Conservation (phyloP, 1,284 basidiomycete species). For the Marasmius tenuissimus region DNA sequence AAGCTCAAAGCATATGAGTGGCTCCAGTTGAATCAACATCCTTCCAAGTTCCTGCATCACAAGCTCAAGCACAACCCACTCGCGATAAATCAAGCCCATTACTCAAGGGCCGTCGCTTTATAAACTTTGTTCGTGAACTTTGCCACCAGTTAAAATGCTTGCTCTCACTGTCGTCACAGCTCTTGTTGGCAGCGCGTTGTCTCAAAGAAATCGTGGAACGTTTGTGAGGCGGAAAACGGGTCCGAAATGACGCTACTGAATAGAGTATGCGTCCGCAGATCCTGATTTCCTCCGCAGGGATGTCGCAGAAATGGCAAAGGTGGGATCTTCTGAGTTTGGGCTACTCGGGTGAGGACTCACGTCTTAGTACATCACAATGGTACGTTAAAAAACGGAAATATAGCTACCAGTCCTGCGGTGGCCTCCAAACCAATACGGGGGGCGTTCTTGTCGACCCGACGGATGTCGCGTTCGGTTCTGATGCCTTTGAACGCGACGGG, state of each 20-base stretch:
- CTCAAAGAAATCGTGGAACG: not conserved
- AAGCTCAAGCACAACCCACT: too few relatives aligned
- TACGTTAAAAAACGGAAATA: not conserved
- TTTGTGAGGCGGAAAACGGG: constrained; percentile 9
- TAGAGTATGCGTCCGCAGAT: constrained; percentile 14
- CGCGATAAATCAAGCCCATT: too few relatives aligned
- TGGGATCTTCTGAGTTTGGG: constrained; percentile 16
- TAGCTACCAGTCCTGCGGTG: constrained; percentile 11
- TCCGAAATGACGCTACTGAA: constrained; percentile 18
- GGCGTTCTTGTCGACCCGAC: constrained; percentile 17
- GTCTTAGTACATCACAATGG: not conserved
- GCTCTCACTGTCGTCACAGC: too few relatives aligned
- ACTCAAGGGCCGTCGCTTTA: too few relatives aligned
- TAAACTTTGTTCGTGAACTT: too few relatives aligned
- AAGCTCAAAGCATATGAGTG: too few relatives aligned
- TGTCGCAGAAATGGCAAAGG: constrained; percentile 14
- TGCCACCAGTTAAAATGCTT: too few relatives aligned
- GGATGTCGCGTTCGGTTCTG: constrained; percentile 17
- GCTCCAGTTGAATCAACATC: too few relatives aligned
- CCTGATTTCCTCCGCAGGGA: constrained; percentile 14
- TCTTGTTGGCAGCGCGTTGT: not conserved
- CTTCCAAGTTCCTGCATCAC: too few relatives aligned
- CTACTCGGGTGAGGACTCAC: constrained; percentile 11
- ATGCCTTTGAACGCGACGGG: constrained; percentile 14
- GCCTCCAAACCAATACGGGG: constrained; percentile 1